Conservation (phyloP, 1,139 yeast genomes). For the Lodderomyces metapsilosis region DNA sequence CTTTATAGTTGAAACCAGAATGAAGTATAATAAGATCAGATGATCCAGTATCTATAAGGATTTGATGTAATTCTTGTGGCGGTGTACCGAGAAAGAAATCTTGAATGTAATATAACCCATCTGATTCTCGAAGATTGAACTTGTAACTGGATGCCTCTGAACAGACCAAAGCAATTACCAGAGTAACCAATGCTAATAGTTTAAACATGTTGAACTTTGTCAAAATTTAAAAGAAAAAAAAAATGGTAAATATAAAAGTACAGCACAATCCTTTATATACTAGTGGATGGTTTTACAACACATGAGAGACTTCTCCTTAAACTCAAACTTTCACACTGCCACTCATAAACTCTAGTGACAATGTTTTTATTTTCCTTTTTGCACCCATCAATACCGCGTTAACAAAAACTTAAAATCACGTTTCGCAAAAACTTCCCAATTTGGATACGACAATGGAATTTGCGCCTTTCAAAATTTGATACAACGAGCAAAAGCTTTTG, state of each 20-base stretch:
- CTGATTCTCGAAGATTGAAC: slow-evolving; percentile 2
- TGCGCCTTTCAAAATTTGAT: neutral
- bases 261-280: no score
- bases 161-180: neutral
- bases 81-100: slow-evolving; percentile 19
- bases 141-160: slow-evolving; percentile 1
- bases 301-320: no score
- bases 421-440: slow-evolving; percentile 5
- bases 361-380: neutral
- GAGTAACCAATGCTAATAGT: neutral
- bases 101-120: slow-evolving; percentile 15
- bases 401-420: slow-evolving; percentile 1
- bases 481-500: neutral
- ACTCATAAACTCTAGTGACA: neutral
- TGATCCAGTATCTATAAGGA: slow-evolving; percentile 24
- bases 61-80: slow-evolving; percentile 14
- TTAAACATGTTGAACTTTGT: neutral
- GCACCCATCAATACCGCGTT: neutral
- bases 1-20: slow-evolving; percentile 10
- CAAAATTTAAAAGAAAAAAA: neutral
- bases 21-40: slow-evolving; percentile 20
- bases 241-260: neutral
- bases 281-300: neutral
- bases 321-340: no score
- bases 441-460: slow-evolving; percentile 3